A percentile compares a stretch with the other conserved stretches of the same genome.
Evolutionary conservation across 495 filamentous ascomycete species (phyloP).

Genomic region (Talaromyces adpressus): DNA sequence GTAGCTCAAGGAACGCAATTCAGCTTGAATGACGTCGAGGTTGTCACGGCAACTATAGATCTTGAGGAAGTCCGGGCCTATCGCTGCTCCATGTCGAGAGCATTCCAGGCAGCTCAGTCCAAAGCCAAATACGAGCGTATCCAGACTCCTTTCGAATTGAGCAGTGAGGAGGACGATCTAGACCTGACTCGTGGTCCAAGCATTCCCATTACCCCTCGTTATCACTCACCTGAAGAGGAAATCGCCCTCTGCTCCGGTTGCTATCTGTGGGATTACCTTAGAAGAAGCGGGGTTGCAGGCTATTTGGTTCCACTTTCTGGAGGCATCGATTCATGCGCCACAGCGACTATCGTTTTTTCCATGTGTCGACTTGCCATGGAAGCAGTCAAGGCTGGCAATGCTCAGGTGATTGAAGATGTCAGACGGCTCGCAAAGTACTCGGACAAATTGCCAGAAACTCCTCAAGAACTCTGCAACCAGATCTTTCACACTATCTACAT

Average conservation of each 20-base stretch:
- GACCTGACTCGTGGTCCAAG: constrained; percentile 35
- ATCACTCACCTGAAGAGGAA: constrained; percentile 66
- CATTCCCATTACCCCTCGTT: constrained; percentile 35
- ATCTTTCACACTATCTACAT: constrained; percentile 76
- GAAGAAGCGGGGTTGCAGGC: constrained; percentile 53
- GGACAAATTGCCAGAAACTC: constrained; percentile 40
- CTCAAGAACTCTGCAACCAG: constrained; percentile 54
- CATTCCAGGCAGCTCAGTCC: constrained; percentile 46
- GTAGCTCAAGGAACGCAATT: constrained; percentile 71
- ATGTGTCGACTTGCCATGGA: constrained; percentile 72
- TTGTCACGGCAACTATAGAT: constrained; percentile 73
- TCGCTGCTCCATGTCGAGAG: constrained; percentile 45
- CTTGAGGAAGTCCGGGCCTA: constrained; percentile 64
- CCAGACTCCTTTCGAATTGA: constrained; percentile 33
- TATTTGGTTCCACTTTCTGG: constrained; percentile 58
- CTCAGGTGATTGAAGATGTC: constrained; percentile 66
- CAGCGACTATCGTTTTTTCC: constrained; percentile 61
- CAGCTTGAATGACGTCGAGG: constrained; percentile 74
- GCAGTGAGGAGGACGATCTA: constrained; percentile 24
- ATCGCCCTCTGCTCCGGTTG: constrained; percentile 64
- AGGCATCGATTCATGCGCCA: constrained; percentile 61
- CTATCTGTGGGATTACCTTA: constrained; percentile 84
- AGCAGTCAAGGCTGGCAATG: constrained; percentile 54
- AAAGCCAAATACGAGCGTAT: constrained; percentile 34
- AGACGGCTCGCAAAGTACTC: constrained; percentile 48